Base-by-base conservation (phyloP, 306 rosid genomes). In the Vicia villosa region DNA sequence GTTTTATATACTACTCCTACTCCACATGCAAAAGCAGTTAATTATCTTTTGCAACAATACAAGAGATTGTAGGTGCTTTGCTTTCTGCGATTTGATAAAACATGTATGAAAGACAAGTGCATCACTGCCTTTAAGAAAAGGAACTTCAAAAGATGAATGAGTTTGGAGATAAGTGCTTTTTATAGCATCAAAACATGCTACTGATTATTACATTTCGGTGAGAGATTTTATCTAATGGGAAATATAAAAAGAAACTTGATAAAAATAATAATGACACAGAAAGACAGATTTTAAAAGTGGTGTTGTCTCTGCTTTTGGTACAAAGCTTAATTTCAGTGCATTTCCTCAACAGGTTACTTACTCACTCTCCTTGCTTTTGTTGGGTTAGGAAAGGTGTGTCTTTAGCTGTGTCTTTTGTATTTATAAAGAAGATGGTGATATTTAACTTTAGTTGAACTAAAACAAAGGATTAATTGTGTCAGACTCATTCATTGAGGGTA, bases 61-160 rank as follows among this genome's bases (percentile, higher is more conserved):
- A 20, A 37, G 62, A 10, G 30, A n/a, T 4, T 49, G 24, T 59
- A 30, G 75, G 66, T 69, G 72, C 7, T 71, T 56, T 34, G 46
- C 59, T 63, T 72, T 72, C 65, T 66, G 74, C 17, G 19, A 28
- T 50, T 66, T 72, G 73, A 77, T 71, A 47, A 70, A 63, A 40
- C 77, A 70, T 54, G 46, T 20, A 14, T 22, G 50, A 73, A 63
- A 26, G 65, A 37, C 34, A 59, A 63, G 59, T 79, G 50, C 38
- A 42, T 77, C 66, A 69, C 66, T 74, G 74, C 73, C 81, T 79
- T 82, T 75, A 41, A 76, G 74, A 83, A 83, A 83, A 79, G 79
- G 76, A 72, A 45, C 46, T 75, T 71, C 58, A 75, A 71, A 75
- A 75, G 79, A 71, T 59, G 34, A 68, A 42, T 19, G 54, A 51